Conservation (phyloP, 495 filamentous ascomycete species). For the Podospora fimiseda region DNA sequence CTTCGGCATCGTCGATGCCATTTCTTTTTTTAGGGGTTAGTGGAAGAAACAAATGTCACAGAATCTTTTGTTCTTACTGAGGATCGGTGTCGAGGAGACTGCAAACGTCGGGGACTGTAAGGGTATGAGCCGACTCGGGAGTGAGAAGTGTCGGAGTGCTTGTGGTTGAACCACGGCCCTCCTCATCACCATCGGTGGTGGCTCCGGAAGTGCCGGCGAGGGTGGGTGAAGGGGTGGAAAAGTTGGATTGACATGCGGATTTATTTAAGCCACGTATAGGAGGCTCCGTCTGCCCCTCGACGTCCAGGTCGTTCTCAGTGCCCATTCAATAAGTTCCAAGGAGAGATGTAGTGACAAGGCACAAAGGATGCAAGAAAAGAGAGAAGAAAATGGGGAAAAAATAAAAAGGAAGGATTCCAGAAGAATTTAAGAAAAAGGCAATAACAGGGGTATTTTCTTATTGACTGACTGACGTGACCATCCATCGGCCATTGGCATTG, state of each 20-base stretch:
- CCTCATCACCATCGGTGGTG: constrained; percentile 2
- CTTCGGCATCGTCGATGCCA: constrained; percentile 37
- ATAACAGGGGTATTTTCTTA: constrained; percentile 6
- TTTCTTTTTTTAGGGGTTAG: constrained; percentile 16
- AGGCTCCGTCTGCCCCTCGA: constrained; percentile 47
- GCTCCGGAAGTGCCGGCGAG: constrained; percentile 21
- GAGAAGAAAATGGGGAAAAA: constrained; percentile 5
- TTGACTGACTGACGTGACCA: neutral
- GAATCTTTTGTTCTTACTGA: constrained; percentile 13
- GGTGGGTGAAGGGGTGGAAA: constrained; percentile 19
- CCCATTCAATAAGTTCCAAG: constrained; percentile 37
- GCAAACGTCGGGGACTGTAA: constrained; percentile 22
- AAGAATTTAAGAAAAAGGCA: neutral
- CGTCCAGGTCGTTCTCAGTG: constrained; percentile 40
- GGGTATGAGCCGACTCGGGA: constrained; percentile 22
- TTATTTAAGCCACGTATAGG: constrained; percentile 42
- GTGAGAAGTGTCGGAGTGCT: constrained; percentile 13
- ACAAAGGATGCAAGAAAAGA: neutral
- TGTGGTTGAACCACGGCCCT: constrained; percentile 7
- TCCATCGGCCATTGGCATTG: too few relatives aligned
- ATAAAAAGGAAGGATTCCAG: constrained; percentile 1
- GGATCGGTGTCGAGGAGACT: constrained; percentile 20
- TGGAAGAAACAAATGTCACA: neutral
- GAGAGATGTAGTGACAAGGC: neutral
- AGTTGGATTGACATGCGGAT: constrained; percentile 20